A percentile compares a stretch with the other conserved stretches of the same genome.
These are phyloP conservation scores for Akebia trifoliata DNA, from an alignment of 164 flowering plant genomes.

Conservation along the genomic window DNA sequence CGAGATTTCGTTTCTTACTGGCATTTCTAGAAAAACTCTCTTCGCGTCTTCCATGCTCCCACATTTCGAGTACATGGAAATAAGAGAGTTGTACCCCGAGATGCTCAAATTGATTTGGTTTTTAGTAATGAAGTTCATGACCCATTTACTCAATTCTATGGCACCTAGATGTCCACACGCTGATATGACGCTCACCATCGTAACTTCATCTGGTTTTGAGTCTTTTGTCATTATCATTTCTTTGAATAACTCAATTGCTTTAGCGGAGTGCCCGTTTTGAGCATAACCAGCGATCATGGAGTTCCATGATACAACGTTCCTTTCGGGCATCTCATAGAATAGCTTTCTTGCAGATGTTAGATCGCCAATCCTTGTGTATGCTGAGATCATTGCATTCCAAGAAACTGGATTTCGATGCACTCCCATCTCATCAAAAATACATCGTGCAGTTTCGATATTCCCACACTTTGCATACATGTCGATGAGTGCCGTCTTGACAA, in stretches of 20 bases:
- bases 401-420: slow-evolving; percentile 38
- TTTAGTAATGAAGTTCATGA: slow-evolving; percentile 21
- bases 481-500: slow-evolving; percentile 33
- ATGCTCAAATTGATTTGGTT: slow-evolving; percentile 36
- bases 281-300: slow-evolving; percentile 73
- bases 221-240: slow-evolving; percentile 34
- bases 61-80: slow-evolving; percentile 71
- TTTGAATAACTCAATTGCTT: slow-evolving; percentile 54
- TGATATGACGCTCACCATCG: slow-evolving; percentile 59
- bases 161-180: slow-evolving; percentile 81
- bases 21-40: slow-evolving; percentile 46
- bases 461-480: slow-evolving; percentile 37
- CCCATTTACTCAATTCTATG: slow-evolving; percentile 49
- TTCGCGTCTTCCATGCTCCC: slow-evolving; percentile 57
- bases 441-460: slow-evolving; percentile 32
- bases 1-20: slow-evolving; percentile 49
- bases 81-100: slow-evolving; percentile 54
- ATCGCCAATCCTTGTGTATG: slow-evolving; percentile 48
- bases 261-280: slow-evolving; percentile 58
- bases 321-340: slow-evolving; percentile 55
- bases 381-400: slow-evolving; percentile 79
- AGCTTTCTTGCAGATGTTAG: slow-evolving; percentile 44
- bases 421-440: slow-evolving; percentile 48
- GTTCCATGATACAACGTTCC: slow-evolving; percentile 65
- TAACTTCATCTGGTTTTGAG: slow-evolving; percentile 57